Percentiles rank a stretch among this genome's conserved stretches.
phyloP scores from a whole-genome alignment of 2,329 filamentous ascomycete species.

The Penicillium sp. region DNA sequence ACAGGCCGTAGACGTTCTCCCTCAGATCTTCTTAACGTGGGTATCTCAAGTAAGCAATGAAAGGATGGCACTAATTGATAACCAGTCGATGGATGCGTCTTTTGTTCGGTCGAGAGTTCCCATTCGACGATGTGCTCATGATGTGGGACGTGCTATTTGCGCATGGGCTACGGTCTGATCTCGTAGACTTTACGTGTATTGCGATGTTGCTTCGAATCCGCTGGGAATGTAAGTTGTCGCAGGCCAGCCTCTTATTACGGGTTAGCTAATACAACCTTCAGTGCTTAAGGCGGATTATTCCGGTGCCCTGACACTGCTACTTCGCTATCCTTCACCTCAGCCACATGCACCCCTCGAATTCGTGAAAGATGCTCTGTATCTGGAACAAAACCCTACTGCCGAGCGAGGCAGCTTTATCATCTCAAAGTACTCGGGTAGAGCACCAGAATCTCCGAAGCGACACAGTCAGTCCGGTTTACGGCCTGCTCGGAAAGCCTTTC shows the following conservation, averaged over 20 bases:
- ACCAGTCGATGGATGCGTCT: slow-evolving; percentile 86
- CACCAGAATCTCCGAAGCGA: slow-evolving; percentile 36
- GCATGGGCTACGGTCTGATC: slow-evolving; percentile 72
- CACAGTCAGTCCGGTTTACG: slow-evolving; percentile 22
- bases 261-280: slow-evolving; percentile 34
- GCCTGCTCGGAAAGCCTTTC: slow-evolving; percentile 21
- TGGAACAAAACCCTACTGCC: slow-evolving; percentile 45
- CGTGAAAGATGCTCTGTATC: slow-evolving; percentile 74
- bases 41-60: slow-evolving; percentile 23
- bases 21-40: slow-evolving; percentile 93
- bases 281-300: slow-evolving; percentile 88
- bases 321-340: slow-evolving; percentile 75
- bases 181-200: slow-evolving; percentile 89
- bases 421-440: slow-evolving; percentile 47
- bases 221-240: slow-evolving; percentile 69
- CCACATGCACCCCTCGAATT: slow-evolving; percentile 72
- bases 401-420: slow-evolving; percentile 47
- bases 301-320: slow-evolving; percentile 72
- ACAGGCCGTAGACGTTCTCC: slow-evolving; percentile 80
- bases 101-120: slow-evolving; percentile 89
- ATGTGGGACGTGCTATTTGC: slow-evolving; percentile 93
- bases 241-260: not conserved
- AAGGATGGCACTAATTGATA: slow-evolving; percentile 4
- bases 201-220: slow-evolving; percentile 90
- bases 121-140: slow-evolving; percentile 76